Evolutionary conservation across 768 basidiomycete species (phyloP), one percentile per base, ranked within the genome.

Genomic region (Hydnomerulius pinastri): DNA sequence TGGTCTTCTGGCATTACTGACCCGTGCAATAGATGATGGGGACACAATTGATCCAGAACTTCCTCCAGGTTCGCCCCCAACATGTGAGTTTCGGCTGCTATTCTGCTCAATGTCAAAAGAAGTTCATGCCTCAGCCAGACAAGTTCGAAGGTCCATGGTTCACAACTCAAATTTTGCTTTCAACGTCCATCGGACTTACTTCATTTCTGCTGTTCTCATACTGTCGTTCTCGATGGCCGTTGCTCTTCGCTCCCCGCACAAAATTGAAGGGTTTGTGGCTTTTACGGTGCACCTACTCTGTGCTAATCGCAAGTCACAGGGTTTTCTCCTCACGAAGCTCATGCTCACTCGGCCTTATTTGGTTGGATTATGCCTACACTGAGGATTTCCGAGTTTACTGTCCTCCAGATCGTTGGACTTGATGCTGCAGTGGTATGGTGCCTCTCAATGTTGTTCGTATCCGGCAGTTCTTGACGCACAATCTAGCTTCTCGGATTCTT

Each of bases 301-400:
- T 38, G 35, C 43, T 62, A 28, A 59, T 46, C 20, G n/a, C 36
- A 27, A 2, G 24, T 21, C 18, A 4, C 62, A 94, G 92, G 87
- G 2, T 96, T 96, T 72, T 95, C 93, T 4, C 92, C 93, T 17
- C 91, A 93, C 57, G 92, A 95, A 67, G 93, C 90, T 0, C 93
- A 95, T 63, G 84, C 85, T 3, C 87, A 91, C 59, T 78, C 82
- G 51, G 84, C 87, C 0, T 90, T 97, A 73, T 93, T 97, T 70
- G 93, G 93, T 21, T 99, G 97, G 96, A 90, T 99, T 45, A 71
- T 96, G 58, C 96, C 96, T 1, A 98, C 96, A 0, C 78, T 98
- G 36, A 75, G 80, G 50, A 93, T 87, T 0, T 94, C 91, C 38
- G 96, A 99, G 65, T 94, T 91, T 53, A 89, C 92, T 0, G 84